Percentiles rank a stretch among this genome's conserved stretches.
phyloP scores from a whole-genome alignment of 768 basidiomycete genomes.

The Myochromella boudieri region DNA sequence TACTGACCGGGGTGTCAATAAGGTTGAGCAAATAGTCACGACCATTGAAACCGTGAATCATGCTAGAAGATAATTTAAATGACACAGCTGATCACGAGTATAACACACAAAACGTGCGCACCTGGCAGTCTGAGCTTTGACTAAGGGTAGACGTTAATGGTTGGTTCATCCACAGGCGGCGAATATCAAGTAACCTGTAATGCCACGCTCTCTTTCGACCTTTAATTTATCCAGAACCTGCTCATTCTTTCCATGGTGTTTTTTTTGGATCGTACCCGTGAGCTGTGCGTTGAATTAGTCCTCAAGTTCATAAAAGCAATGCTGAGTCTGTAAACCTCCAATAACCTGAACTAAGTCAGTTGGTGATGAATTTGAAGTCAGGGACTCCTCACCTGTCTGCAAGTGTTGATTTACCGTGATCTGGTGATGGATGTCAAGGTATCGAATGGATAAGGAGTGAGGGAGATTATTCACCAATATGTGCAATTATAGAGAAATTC shows the following conservation, averaged over 20 bases:
- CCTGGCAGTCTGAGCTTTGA: slow-evolving; percentile 96
- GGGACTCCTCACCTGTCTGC: slow-evolving; percentile 69
- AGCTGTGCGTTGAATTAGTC: slow-evolving; percentile 48
- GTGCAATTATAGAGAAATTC: slow-evolving; percentile 96
- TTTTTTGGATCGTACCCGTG: slow-evolving; percentile 81
- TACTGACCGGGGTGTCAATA: slow-evolving; percentile 88
- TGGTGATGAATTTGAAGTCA: slow-evolving; percentile 1
- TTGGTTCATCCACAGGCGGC: background rate
- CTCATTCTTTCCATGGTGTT: slow-evolving; percentile 65
- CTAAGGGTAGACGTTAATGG: slow-evolving; percentile 34
- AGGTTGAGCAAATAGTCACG: slow-evolving; percentile 80
- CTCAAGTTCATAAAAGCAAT: slow-evolving; percentile 1
- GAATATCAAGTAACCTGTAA: slow-evolving; percentile 62
- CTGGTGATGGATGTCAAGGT: slow-evolving; percentile 25
- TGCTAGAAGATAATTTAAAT: slow-evolving; percentile 43
- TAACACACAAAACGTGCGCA: slow-evolving; percentile 22
- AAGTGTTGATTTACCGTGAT: slow-evolving; percentile 95
- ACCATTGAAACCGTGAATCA: slow-evolving; percentile 66
- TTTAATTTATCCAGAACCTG: slow-evolving; percentile 93
- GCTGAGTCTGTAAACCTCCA: slow-evolving; percentile 54
- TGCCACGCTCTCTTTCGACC: slow-evolving; percentile 95
- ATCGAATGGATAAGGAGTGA: slow-evolving; percentile 1
- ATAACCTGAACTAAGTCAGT: slow-evolving; percentile 43
- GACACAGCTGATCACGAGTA: slow-evolving; percentile 8
- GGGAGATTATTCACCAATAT: slow-evolving; percentile 62